These are phyloP conservation scores for Dryadomyces sulphureus DNA, from an alignment of 2,329 filamentous ascomycete genomes.

Conservation along the genomic window DNA sequence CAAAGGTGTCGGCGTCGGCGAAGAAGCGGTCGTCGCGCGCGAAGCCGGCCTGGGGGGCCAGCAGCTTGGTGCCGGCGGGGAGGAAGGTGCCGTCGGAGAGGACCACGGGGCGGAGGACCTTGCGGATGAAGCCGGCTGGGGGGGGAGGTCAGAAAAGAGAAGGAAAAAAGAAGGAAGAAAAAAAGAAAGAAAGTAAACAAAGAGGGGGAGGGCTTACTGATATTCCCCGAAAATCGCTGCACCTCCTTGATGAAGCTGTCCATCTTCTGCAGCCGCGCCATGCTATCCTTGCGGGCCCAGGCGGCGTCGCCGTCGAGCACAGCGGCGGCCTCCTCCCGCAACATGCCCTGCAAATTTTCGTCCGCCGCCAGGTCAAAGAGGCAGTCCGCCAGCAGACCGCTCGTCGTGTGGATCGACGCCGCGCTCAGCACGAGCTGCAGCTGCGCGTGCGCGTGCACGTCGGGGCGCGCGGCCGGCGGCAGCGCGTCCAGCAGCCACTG, in stretches of 20 bases:
- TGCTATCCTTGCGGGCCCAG: constrained; percentile 26
- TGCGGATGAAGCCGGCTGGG: constrained; percentile 28
- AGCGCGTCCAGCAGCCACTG: constrained; percentile 29
- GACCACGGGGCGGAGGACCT: constrained; percentile 28
- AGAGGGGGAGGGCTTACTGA: constrained; percentile 18
- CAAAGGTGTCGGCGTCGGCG: constrained; percentile 26
- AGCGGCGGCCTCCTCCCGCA: constrained; percentile 31
- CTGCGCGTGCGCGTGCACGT: constrained; percentile 23
- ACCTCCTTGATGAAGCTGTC: constrained; percentile 35
- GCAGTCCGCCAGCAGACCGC: constrained; percentile 29
- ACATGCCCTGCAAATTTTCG: constrained; percentile 29
- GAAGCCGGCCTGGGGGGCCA: constrained; percentile 26
- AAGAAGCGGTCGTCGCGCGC: constrained; percentile 25
- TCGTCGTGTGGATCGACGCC: constrained; percentile 30
- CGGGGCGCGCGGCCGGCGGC: constrained; percentile 22
- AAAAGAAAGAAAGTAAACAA: background rate
- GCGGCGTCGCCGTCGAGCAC: constrained; percentile 25
- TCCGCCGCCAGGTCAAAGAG: constrained; percentile 34
- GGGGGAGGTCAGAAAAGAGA: background rate
- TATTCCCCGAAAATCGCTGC: constrained; percentile 25
- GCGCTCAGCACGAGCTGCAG: constrained; percentile 29
- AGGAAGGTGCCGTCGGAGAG: constrained; percentile 29
- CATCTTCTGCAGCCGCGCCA: constrained; percentile 28
- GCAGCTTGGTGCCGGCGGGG: constrained; percentile 26
- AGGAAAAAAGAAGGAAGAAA: background rate